Evolutionary conservation across 192 early-diverging fungal genomes (phyloP).

Genomic region (Rhizophagus sp.): DNA sequence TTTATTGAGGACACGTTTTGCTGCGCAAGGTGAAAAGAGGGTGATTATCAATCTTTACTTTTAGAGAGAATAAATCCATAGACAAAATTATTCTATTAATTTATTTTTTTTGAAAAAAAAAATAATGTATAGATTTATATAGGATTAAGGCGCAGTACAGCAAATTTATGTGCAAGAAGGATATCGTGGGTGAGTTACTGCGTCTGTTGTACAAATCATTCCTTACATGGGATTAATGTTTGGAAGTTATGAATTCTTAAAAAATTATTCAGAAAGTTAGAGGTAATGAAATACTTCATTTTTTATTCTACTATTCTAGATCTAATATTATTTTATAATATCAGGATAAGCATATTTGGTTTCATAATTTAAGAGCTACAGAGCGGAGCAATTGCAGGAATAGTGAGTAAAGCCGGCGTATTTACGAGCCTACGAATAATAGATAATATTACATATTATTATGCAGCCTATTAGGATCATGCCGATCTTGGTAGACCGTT

Average conservation of each 20-base stretch:
- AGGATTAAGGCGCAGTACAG: constrained; percentile 59
- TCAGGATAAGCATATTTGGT: constrained; percentile 34
- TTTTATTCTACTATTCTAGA: not conserved
- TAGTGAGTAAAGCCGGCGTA: constrained; percentile 79
- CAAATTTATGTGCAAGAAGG: constrained; percentile 78
- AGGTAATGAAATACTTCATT: constrained; percentile 33
- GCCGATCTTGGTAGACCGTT: too few relatives aligned
- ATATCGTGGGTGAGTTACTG: constrained; percentile 72
- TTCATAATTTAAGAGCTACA: constrained; percentile 29
- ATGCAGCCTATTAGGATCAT: too few relatives aligned
- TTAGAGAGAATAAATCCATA: not conserved
- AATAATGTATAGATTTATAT: constrained; percentile 57
- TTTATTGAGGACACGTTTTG: constrained; percentile 92
- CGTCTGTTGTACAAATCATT: constrained; percentile 84
- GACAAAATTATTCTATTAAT: not conserved
- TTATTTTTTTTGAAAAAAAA: too few relatives aligned
- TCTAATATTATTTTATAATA: constrained; percentile 5
- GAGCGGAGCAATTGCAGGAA: constrained; percentile 80
- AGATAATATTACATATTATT: too few relatives aligned
- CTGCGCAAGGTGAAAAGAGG: constrained; percentile 69
- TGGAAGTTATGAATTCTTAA: constrained; percentile 41
- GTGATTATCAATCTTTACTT: constrained; percentile 13
- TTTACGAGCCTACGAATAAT: too few relatives aligned
- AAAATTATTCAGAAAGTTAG: not conserved
- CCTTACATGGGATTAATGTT: constrained; percentile 97